Evolutionary conservation across 495 filamentous ascomycete species (phyloP).

Genomic region (Elasticomyces elasticus): DNA sequence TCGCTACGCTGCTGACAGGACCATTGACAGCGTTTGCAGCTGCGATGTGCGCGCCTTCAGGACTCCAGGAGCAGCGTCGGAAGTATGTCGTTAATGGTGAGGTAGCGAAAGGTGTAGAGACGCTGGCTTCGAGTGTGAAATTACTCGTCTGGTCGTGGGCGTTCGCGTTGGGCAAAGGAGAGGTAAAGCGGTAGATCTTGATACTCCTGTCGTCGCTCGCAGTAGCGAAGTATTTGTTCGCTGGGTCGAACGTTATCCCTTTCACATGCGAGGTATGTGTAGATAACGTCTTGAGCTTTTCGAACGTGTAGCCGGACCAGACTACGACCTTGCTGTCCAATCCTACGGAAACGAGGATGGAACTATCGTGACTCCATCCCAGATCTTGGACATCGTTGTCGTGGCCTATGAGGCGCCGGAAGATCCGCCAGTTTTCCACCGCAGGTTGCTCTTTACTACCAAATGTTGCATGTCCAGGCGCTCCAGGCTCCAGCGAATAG

Average conservation of each 20-base stretch:
- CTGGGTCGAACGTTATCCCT: constrained; percentile 94
- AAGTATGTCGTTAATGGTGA: constrained; percentile 96
- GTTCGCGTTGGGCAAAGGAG: constrained; percentile 83
- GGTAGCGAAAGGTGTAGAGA: constrained; percentile 70
- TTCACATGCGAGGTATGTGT: constrained; percentile 96
- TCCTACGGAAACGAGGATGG: constrained; percentile 88
- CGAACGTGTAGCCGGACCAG: constrained; percentile 95
- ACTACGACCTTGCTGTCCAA: constrained; percentile 96
- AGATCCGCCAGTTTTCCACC: constrained; percentile 93
- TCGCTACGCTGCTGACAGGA: constrained; percentile 91
- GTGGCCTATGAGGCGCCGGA: constrained; percentile 84
- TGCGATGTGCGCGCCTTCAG: constrained; percentile 93
- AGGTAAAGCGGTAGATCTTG: constrained; percentile 90
- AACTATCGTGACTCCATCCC: constrained; percentile 93
- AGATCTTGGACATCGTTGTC: constrained; percentile 98
- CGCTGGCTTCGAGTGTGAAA: constrained; percentile 81
- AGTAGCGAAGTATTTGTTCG: constrained; percentile 98
- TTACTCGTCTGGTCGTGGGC: constrained; percentile 91
- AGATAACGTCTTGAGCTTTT: constrained; percentile 86
- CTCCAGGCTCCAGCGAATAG: constrained; percentile 76
- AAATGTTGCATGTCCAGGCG: constrained; percentile 61
- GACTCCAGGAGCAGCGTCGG: constrained; percentile 90
- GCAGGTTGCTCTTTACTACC: constrained; percentile 88
- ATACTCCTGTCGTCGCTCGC: constrained; percentile 94
- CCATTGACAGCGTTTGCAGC: constrained; percentile 95